A percentile compares a stretch with the other conserved stretches of the same genome.
phyloP scores from a whole-genome alignment of 495 filamentous ascomycete genomes.

The Friedmanniomyces simplex region DNA sequence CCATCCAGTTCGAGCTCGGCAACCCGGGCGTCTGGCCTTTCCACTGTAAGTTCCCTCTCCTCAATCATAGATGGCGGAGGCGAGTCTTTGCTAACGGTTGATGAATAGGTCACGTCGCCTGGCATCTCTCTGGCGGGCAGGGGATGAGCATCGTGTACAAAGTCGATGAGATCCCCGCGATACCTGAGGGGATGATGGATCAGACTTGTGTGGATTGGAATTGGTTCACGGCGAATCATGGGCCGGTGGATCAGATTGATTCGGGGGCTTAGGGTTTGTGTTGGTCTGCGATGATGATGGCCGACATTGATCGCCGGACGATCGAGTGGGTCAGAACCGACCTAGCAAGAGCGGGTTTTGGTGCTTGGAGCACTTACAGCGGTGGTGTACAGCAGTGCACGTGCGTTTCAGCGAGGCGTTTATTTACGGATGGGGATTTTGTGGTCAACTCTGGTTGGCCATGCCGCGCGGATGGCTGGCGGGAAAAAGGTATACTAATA shows the following conservation, averaged over 20 bases:
- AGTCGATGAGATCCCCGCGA: not conserved
- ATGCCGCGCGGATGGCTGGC: not conserved
- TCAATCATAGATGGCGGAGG: not conserved
- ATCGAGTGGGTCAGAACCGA: no score
- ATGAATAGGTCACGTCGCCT: constrained; percentile 16
- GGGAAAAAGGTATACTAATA: not conserved
- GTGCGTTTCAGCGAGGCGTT: not conserved
- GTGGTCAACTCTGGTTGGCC: not conserved
- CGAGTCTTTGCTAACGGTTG: not conserved
- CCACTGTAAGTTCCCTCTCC: constrained; percentile 7
- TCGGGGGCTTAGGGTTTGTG: constrained; percentile 10
- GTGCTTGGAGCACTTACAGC: not conserved
- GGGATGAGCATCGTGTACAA: constrained; percentile 15
- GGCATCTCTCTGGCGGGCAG: constrained; percentile 21
- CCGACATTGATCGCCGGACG: not conserved
- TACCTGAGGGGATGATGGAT: constrained; percentile 6
- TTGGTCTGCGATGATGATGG: no score
- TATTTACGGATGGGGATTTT: not conserved
- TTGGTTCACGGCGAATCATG: constrained; percentile 1
- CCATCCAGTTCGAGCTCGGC: constrained; percentile 20
- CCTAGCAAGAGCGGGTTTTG: no score
- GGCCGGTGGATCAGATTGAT: constrained; percentile 20
- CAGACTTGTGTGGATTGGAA: constrained; percentile 19
- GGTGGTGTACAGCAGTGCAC: not conserved
- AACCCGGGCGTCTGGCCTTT: constrained; percentile 25